Conservation (phyloP, 352 stramenopile species). For the Globisporangium cystogenes region DNA sequence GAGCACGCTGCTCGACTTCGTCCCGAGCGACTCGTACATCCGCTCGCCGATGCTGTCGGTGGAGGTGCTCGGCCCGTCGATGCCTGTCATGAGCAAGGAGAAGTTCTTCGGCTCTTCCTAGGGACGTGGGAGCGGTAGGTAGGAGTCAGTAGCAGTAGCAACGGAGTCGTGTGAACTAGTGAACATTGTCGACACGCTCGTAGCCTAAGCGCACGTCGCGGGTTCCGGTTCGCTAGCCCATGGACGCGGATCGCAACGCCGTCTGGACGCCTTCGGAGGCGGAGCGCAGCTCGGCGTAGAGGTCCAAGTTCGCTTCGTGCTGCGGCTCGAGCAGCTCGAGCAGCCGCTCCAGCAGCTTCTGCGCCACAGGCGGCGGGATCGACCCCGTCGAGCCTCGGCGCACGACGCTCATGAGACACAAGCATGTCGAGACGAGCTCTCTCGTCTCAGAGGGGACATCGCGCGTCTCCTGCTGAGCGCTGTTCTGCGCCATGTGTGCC, state of each 20-base stretch:
- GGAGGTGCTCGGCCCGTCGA: slow-evolving; percentile 33
- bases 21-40: slow-evolving; percentile 37
- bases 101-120: slow-evolving; percentile 9
- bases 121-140: background rate
- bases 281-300: slow-evolving; percentile 48
- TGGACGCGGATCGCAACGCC: background rate
- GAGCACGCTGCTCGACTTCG: slow-evolving; percentile 34
- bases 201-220: background rate
- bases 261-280: slow-evolving; percentile 12
- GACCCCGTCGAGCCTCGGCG: slow-evolving; percentile 6
- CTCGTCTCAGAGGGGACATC: slow-evolving; percentile 30
- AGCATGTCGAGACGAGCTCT: slow-evolving; percentile 44
- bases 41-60: slow-evolving; percentile 52
- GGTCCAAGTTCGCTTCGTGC: slow-evolving; percentile 54
- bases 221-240: too few relatives aligned
- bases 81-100: slow-evolving; percentile 26
- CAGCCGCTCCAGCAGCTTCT: slow-evolving; percentile 59
- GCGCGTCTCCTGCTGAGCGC: background rate
- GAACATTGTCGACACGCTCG: too few relatives aligned
- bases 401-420: slow-evolving; percentile 55
- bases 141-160: too few relatives aligned
- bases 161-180: too few relatives aligned
- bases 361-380: slow-evolving; percentile 39
- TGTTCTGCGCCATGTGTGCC: slow-evolving; percentile 3
- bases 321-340: slow-evolving; percentile 50